Conservation (phyloP, 805 yeast genomes). For the Candida peoriensis region DNA sequence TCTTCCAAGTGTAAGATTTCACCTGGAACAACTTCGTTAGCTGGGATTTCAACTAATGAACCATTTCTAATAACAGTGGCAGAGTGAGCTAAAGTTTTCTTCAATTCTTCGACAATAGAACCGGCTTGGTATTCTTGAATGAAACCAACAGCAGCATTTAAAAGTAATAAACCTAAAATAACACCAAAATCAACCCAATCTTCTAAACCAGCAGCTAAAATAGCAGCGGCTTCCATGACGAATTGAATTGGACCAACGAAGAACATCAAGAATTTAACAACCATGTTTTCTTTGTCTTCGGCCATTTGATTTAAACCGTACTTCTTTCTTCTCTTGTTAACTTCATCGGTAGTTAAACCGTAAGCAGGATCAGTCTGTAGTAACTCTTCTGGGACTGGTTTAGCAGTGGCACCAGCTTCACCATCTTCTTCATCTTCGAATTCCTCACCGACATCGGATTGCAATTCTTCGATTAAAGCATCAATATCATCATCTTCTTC, state of each 20-base stretch:
- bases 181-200: conserved; percentile 99
- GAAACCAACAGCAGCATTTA: conserved; percentile 94
- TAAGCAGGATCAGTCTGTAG: conserved; percentile 73
- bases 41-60: conserved; percentile 64
- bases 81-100: conserved; percentile 89
- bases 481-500: conserved; percentile 66
- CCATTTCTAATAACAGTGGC: conserved; percentile 86
- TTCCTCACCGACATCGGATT: conserved; percentile 54
- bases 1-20: conserved; percentile 89
- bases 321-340: conserved; percentile 79
- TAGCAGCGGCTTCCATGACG: conserved; percentile 97
- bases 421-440: conserved; percentile 43
- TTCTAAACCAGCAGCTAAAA: conserved; percentile 91
- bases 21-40: conserved; percentile 91
- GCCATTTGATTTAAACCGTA: conserved; percentile 88
- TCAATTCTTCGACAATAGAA: conserved; percentile 93
- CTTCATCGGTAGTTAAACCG: conserved; percentile 80
- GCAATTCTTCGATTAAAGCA: conserved; percentile 73
- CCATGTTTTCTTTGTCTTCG: conserved; percentile 77
- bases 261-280: conserved; percentile 78
- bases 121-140: conserved; percentile 98
- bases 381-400: conserved; percentile 82
- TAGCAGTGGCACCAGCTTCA: conserved; percentile 52
- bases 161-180: conserved; percentile 77
- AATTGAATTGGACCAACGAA: conserved; percentile 94